Base-by-base conservation (phyloP, 306 rosid species). In the Prinsepia uniflora region DNA sequence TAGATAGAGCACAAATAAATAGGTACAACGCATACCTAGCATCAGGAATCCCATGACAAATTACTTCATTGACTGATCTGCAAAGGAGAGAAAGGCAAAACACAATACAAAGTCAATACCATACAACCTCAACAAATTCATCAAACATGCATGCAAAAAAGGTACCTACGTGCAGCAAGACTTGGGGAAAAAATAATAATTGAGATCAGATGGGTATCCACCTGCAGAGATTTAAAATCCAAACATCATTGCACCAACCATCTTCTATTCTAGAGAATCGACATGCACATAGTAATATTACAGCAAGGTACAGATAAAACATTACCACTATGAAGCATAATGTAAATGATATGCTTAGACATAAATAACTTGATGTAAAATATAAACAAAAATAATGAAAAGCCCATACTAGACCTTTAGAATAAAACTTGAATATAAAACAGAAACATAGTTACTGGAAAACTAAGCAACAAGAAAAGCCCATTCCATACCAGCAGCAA, bases 161-260 rank as follows among this genome's bases (percentile, higher is more conserved):
- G 89, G 89, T 82, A 88, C 96, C 89, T 87, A 94, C 97, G 96
- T 94, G 99, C 99, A 94, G 95, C 99, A 94, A 78, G 99, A 94
- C 86, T 94, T 94, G 13, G 99, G 99, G 81, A 94, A 91, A 79
- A 91, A 94, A 79, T 89, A 68, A 72, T 94, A 94, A 82, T 90
- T 91, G 81, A 91, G 96, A 53, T 97, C 91, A 8, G 99, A 91
- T 40, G 99, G 99, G 81, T 94, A 94, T 76, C 96, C 99, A 73
- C 97, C 99, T 94, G 83, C 71, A 71, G 61, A 39, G 56, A 80
- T 66, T 55, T 44, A 48, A 73, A 74, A 40, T 40, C 30, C 19
- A 68, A 54, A 62, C 47, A 76, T 80, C 5, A 54, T 61, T 53
- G 44, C 8, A 72, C 70, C 69, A 78, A 14, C 19, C 58, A 5